Evolutionary conservation across 1,139 yeast species (phyloP).

Genomic region (Zygosaccharomyces pseudobailii): DNA sequence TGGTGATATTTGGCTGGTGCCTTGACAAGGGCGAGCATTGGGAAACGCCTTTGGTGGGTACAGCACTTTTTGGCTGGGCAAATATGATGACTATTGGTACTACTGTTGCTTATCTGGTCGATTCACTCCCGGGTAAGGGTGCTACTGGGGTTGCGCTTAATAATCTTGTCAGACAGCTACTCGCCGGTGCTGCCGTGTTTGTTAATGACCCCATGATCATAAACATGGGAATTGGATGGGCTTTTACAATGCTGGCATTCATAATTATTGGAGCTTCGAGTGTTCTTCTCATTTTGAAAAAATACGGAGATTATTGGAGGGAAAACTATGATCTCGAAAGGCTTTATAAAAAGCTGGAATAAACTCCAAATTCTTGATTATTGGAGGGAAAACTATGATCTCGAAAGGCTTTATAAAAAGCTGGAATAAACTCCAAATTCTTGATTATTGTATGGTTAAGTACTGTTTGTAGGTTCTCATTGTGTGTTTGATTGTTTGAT

Average conservation of each 20-base stretch:
- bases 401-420: constrained; percentile 52
- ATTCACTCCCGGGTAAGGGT: constrained; percentile 81
- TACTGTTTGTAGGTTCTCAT: no score
- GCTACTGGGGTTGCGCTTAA: constrained; percentile 86
- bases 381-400: constrained; percentile 63
- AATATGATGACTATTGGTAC: constrained; percentile 83
- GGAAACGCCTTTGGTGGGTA: constrained; percentile 74
- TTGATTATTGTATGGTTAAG: no score
- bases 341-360: constrained; percentile 43
- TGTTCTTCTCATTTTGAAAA: constrained; percentile 48
- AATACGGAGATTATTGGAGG: constrained; percentile 58
- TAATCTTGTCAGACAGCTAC: constrained; percentile 64
- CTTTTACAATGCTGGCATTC: constrained; percentile 63
- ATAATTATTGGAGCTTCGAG: constrained; percentile 44
- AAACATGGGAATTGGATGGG: constrained; percentile 66
- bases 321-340: constrained; percentile 57
- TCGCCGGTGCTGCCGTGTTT: constrained; percentile 76
- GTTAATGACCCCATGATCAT: constrained; percentile 61
- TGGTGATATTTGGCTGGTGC: constrained; percentile 80
- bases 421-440: constrained; percentile 11
- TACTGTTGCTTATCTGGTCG: constrained; percentile 76
- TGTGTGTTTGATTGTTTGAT: no score
- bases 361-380: constrained; percentile 28
- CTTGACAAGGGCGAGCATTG: constrained; percentile 61
- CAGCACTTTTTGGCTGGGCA: constrained; percentile 76